phyloP scores from a whole-genome alignment of 495 filamentous ascomycete genomes.

The Geoglossum glabrum region DNA sequence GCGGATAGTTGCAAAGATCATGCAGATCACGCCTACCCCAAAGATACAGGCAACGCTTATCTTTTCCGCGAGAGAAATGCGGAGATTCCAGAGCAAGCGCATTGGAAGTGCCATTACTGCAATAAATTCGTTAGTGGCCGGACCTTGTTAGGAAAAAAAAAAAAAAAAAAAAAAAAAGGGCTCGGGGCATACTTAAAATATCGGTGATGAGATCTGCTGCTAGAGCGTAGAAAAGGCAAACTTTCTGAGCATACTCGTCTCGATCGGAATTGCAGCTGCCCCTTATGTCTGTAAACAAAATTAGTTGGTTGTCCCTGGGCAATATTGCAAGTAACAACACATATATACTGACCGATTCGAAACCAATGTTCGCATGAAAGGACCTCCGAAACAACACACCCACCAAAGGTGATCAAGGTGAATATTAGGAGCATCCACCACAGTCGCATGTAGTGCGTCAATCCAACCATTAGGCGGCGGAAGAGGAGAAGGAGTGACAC shows the following conservation, averaged over 20 bases:
- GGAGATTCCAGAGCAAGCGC: slow-evolving; percentile 8
- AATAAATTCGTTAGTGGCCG: background rate
- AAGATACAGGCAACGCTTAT: slow-evolving; percentile 12
- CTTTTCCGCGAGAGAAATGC: slow-evolving; percentile 8
- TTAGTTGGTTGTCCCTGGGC: background rate
- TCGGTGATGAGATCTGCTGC: slow-evolving; percentile 26
- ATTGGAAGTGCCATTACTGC: slow-evolving; percentile 14
- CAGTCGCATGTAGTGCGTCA: slow-evolving; percentile 12
- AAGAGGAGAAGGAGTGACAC: slow-evolving; percentile 25
- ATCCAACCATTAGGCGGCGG: slow-evolving; percentile 18
- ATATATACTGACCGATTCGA: slow-evolving; percentile 13
- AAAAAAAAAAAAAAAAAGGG: no score
- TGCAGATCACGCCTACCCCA: slow-evolving; percentile 11
- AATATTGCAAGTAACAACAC: background rate
- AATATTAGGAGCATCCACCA: slow-evolving; percentile 24
- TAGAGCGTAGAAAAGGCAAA: slow-evolving; percentile 24
- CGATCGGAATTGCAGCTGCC: slow-evolving; percentile 16
- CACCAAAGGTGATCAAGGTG: slow-evolving; percentile 18
- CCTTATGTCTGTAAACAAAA: background rate
- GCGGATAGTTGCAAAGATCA: slow-evolving; percentile 12
- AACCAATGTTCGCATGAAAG: slow-evolving; percentile 23
- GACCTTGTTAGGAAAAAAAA: background rate
- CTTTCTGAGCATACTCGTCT: slow-evolving; percentile 18
- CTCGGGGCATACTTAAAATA: slow-evolving; percentile 20
- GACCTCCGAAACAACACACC: slow-evolving; percentile 20